A percentile compares a stretch with the other conserved stretches of the same genome.
phyloP scores from a whole-genome alignment of 2,329 filamentous ascomycete genomes.

The Talaromyces sp. region DNA sequence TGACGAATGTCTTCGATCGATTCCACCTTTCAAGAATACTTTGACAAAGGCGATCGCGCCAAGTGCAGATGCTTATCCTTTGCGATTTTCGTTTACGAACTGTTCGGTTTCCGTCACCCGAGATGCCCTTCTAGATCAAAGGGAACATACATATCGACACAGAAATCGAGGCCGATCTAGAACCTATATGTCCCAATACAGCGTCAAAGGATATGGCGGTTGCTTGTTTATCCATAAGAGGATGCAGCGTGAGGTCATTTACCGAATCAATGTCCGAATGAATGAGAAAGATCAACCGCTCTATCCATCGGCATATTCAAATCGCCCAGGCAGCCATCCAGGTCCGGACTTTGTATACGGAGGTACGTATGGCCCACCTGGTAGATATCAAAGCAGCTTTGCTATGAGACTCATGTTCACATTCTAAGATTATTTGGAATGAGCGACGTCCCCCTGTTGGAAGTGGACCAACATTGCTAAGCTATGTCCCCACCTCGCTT shows the following conservation, averaged over 20 bases:
- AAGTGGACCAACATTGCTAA: neutral
- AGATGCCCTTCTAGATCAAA: neutral
- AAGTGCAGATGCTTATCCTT: neutral
- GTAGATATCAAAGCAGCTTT: neutral
- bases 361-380: neutral
- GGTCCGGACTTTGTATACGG: neutral
- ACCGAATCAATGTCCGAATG: neutral
- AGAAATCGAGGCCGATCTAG: neutral
- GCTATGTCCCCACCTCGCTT: neutral
- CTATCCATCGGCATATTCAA: neutral
- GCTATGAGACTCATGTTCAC: neutral
- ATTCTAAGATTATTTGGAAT: neutral
- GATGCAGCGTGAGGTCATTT: slow-evolving; percentile 1
- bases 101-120: neutral
- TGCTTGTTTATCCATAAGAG: neutral
- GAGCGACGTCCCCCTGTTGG: neutral
- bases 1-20: neutral
- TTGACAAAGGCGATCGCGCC: neutral
- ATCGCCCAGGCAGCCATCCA: neutral
- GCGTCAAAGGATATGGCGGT: neutral
- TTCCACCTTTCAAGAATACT: too few relatives aligned
- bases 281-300: neutral
- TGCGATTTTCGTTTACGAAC: neutral
- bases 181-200: neutral
- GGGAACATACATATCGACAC: neutral